Evolutionary conservation across 148 eudicot genomes (phyloP).

Genomic region (Cornus suecica): DNA sequence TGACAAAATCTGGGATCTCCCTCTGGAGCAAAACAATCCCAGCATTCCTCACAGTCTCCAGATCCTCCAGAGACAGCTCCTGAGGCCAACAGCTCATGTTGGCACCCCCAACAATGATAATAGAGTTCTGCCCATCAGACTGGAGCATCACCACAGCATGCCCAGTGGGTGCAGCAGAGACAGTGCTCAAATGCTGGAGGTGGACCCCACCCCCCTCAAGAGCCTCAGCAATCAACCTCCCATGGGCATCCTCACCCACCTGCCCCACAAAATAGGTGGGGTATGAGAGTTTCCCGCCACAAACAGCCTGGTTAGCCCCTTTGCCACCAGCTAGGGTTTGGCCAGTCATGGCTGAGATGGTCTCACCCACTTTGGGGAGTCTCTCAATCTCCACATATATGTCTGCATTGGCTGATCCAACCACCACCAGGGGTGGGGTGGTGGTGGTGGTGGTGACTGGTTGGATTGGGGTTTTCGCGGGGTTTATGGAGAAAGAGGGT

Average conservation of each 20-base stretch:
- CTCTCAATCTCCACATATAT: slow-evolving; percentile 84
- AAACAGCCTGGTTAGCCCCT: slow-evolving; percentile 93
- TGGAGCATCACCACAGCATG: slow-evolving; percentile 97
- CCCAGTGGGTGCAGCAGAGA: slow-evolving; percentile 73
- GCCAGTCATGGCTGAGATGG: slow-evolving; percentile 76
- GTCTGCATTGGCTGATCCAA: slow-evolving; percentile 98
- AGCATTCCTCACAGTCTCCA: slow-evolving; percentile 65
- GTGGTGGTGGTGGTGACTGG: slow-evolving; percentile 1
- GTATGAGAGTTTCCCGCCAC: slow-evolving; percentile 59
- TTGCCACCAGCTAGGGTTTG: slow-evolving; percentile 91
- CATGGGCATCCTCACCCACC: slow-evolving; percentile 85
- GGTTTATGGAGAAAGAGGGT: slow-evolving; percentile 33
- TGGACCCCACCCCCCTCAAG: slow-evolving; percentile 68
- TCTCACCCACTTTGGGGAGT: slow-evolving; percentile 75
- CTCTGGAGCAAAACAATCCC: slow-evolving; percentile 97
- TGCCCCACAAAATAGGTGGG: slow-evolving; percentile 88
- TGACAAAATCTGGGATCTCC: slow-evolving; percentile 89
- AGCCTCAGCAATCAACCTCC: slow-evolving; percentile 63
- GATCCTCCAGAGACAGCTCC: slow-evolving; percentile 35
- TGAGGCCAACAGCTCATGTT: slow-evolving; percentile 81
- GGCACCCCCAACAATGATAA: slow-evolving; percentile 88
- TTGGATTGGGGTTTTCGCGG: slow-evolving; percentile 27
- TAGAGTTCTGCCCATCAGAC: slow-evolving; percentile 79
- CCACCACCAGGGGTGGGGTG: slow-evolving; percentile 71
- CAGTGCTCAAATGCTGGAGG: slow-evolving; percentile 48